Conservation (phyloP, 2,329 filamentous ascomycete genomes). For the Chaetomiaceae sp. region DNA sequence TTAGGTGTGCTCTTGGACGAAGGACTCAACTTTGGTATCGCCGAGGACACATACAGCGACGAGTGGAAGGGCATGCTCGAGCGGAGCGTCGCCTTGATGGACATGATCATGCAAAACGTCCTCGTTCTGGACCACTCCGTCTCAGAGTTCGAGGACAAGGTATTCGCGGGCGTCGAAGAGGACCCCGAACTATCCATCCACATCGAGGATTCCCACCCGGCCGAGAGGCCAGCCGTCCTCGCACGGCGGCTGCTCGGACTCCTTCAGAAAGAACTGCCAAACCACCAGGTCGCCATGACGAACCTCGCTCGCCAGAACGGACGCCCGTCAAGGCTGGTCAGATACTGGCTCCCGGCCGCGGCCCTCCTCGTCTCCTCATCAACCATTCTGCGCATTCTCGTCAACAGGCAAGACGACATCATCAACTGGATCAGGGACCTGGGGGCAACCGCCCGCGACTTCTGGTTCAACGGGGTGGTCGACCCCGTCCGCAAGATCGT, state of each 20-base stretch:
- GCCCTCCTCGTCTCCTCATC: conserved; percentile 75
- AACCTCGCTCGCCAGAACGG: conserved; percentile 61
- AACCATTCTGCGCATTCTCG: conserved; percentile 74
- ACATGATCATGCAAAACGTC: conserved; percentile 73
- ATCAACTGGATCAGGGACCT: conserved; percentile 74
- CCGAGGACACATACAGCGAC: conserved; percentile 39
- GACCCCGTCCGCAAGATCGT: conserved; percentile 79
- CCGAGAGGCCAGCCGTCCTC: conserved; percentile 54
- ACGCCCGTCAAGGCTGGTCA: conserved; percentile 66
- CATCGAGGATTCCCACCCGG: conserved; percentile 41
- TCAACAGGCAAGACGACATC: conserved; percentile 72
- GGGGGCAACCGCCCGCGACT: conserved; percentile 75
- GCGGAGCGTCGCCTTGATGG: conserved; percentile 78
- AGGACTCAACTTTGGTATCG: conserved; percentile 64
- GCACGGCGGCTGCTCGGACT: conserved; percentile 65
- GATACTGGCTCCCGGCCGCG: conserved; percentile 83
- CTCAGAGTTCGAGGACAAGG: conserved; percentile 60
- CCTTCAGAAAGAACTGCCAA: conserved; percentile 63
- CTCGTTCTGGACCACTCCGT: conserved; percentile 59
- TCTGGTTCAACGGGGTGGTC: conserved; percentile 95
- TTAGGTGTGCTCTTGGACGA: conserved; percentile 85
- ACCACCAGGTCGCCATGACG: conserved; percentile 56
- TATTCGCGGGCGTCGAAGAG: conserved; percentile 57
- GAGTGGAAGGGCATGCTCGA: conserved; percentile 70
- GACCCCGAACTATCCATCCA: conserved; percentile 55